Conservation (phyloP, 805 yeast species). For the Cyberlindnera bimundalis region DNA sequence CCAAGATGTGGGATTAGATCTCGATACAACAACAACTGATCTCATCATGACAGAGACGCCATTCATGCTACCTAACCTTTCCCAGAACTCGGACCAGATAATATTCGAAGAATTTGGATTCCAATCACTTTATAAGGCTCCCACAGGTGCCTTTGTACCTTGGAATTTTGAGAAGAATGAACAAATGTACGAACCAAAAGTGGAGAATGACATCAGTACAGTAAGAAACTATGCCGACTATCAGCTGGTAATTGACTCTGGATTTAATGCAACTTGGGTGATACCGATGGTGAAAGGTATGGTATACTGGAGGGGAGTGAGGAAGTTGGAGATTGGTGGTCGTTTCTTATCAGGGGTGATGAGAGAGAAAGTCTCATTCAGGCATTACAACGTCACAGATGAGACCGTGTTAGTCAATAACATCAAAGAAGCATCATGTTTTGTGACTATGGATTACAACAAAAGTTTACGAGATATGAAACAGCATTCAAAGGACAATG, state of each 20-base stretch:
- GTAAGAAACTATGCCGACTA: constrained; percentile 48
- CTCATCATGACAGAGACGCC: constrained; percentile 79
- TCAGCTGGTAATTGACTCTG: constrained; percentile 80
- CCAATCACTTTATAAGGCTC: constrained; percentile 61
- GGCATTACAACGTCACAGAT: constrained; percentile 91
- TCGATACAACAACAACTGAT: constrained; percentile 48
- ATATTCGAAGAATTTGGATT: constrained; percentile 93
- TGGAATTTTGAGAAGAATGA: constrained; percentile 43
- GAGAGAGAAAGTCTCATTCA: constrained; percentile 79
- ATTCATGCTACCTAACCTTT: constrained; percentile 73
- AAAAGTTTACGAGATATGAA: constrained; percentile 41
- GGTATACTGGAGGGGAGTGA: constrained; percentile 72
- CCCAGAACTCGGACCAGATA: constrained; percentile 84
- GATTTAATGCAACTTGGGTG: constrained; percentile 83
- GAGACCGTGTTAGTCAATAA: constrained; percentile 82
- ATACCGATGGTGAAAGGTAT: constrained; percentile 80
- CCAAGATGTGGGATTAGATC: constrained; percentile 38
- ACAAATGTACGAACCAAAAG: constrained; percentile 26
- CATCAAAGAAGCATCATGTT: constrained; percentile 76
- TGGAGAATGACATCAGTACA: constrained; percentile 17
- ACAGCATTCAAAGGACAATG: constrained; percentile 26
- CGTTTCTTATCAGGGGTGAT: constrained; percentile 76
- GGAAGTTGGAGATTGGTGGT: constrained; percentile 84
- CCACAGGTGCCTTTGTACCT: constrained; percentile 58
- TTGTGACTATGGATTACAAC: constrained; percentile 59